Evolutionary conservation across 305 asterid genomes (phyloP), one percentile per base, ranked within the genome.

Genomic region (Fraxinus dipetala): DNA sequence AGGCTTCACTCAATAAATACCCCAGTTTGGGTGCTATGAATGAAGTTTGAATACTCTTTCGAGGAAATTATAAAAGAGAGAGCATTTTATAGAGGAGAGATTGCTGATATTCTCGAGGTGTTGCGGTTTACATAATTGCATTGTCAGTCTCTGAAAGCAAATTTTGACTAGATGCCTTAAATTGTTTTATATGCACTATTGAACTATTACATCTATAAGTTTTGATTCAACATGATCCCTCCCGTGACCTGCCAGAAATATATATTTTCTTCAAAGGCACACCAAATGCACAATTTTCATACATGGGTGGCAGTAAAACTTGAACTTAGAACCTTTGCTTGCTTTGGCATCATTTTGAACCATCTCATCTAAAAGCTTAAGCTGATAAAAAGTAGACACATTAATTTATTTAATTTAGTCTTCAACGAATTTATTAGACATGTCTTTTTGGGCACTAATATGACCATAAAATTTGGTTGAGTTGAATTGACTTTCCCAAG

Each of bases 1-100:
- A 78, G 92, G 45, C 40, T 65, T 85, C 74, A 1, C 72, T 79
- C 48, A 56, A n/a, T 65, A 36, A 35, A 1, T 78, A 26, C 28
- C 26, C 24, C 32, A 14, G 8, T 10, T 80, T 48, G 51, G 26
- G 40, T 32, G 28, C 40, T 32, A 75, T 4, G 30, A 34, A 26
- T 75, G 40, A 26, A 65, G n/a, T n/a, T 65, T 26, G 73, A 65
- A 65, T 2, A 26, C 73, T 65, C 32, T 63, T 79, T 30, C 36
- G 61, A 56, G 34, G 14, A 56, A 32, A 45, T 26, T 79, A 24
- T n/a, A 31, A 48, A 26, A 65, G 35, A 65, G 18, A 24, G 0
- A 2, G 75, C 4, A 8, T 83, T 70, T 75, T 79, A 24, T n/a
- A 51, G 83, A 79, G 18, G 45, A 11, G 31, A 70, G 36, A 75